phyloP scores from a whole-genome alignment of 768 basidiomycete species.

The Hygrocybe coccinea region DNA sequence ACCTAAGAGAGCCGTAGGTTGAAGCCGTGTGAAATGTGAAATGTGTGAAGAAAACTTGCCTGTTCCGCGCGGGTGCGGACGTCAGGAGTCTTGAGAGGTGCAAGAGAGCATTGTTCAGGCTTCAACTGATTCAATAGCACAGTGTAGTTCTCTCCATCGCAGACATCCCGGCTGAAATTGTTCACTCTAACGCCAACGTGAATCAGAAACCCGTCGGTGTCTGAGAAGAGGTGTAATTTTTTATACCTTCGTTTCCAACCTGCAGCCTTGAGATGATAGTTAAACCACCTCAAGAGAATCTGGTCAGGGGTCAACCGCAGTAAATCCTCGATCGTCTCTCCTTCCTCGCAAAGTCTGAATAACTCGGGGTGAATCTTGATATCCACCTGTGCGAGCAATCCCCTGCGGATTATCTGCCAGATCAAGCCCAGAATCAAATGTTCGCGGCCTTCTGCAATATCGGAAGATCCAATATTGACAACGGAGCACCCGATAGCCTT shows the following conservation, averaged over 20 bases:
- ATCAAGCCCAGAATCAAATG: conserved; percentile 96
- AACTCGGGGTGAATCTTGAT: conserved; percentile 98
- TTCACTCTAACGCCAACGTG: conserved; percentile 60
- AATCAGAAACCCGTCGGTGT: not conserved
- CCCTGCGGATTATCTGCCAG: conserved; percentile 96
- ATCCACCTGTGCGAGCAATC: conserved; percentile 89
- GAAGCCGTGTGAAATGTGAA: not conserved
- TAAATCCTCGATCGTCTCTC: conserved; percentile 94
- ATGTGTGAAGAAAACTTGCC: conserved; percentile 25
- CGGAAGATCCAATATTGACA: conserved; percentile 94
- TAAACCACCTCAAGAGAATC: conserved; percentile 97
- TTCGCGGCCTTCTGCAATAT: conserved; percentile 89
- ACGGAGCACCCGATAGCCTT: conserved; percentile 98
- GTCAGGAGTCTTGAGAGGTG: conserved; percentile 83
- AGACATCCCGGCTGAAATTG: conserved; percentile 98
- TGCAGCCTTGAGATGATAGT: conserved; percentile 95
- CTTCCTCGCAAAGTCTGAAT: conserved; percentile 93
- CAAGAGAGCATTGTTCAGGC: conserved; percentile 86
- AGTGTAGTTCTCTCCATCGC: conserved; percentile 96
- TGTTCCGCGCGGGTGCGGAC: conserved; percentile 83
- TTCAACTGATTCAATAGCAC: conserved; percentile 93
- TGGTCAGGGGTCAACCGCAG: conserved; percentile 93
- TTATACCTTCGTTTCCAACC: conserved; percentile 81
- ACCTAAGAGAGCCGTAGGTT: conserved; percentile 40
- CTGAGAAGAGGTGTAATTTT: not conserved